Base-by-base conservation (phyloP, 1,139 yeast genomes). In the Geotrichum carabidarum region DNA sequence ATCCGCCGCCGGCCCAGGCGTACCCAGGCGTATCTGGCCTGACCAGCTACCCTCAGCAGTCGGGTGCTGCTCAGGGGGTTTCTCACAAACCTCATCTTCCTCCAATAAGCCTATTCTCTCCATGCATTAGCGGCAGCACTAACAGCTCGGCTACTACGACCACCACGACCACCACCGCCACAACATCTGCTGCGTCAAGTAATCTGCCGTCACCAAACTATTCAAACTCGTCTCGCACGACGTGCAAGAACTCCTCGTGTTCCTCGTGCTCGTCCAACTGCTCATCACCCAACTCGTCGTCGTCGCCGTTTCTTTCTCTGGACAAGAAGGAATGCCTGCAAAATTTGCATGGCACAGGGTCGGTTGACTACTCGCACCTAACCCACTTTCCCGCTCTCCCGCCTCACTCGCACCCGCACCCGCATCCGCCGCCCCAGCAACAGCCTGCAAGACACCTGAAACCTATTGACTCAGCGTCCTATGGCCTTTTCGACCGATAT, bases 251-350 rank as follows among this genome's bases (percentile, higher is more conserved):
- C 47, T 41, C 44, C 7, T 41, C 44, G 4, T 41, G 44, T 30
- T 17, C 34, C 38, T 17, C 34, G 30, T 32, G 47, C 47, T 44
- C 47, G 17, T 44, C 47, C 12, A 31, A 31, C 18, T 31, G 22
- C 38, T 44, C 47, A 7, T 44, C 47, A 12, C 47, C 47, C 18
- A 44, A 32, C 47, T 44, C 47, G 30, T 17, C 34, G 15, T 44
- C 47, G 14, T 32, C 38, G 4, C 47, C 47, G 38, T 44, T 44
- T 17, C 47, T 44, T 2, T 17, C 47, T 9, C 38, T 44, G 11
- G 17, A 22, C 17, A 43, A 43, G 17, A 43, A n/a, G n/a, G 45
- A 22, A 5, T 12, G 15, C 35, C 45, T 43, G 9, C 18, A 31
- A 43, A 43, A 9, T 17, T n/a, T n/a, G 12, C 34, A 43, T 30